These are phyloP conservation scores for Venturiaceae sp. DNA, from an alignment of 2,329 filamentous ascomycete species.

Conservation along the genomic window DNA sequence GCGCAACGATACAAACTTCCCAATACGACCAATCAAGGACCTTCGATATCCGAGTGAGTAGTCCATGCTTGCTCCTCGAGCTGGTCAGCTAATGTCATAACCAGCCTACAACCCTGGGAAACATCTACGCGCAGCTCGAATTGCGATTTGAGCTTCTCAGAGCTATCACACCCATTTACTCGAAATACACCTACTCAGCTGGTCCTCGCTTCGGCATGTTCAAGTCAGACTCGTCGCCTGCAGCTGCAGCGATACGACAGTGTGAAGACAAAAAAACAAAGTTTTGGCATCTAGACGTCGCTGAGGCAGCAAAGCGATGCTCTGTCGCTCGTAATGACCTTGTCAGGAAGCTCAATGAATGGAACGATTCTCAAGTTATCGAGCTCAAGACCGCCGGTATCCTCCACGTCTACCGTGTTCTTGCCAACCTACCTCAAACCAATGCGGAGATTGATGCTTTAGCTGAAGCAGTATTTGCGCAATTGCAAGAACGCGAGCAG, in stretches of 20 bases:
- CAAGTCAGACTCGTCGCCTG: slow-evolving; percentile 27
- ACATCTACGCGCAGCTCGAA: slow-evolving; percentile 52
- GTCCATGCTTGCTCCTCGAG: slow-evolving; percentile 14
- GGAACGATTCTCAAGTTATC: slow-evolving; percentile 40
- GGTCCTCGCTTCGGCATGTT: slow-evolving; percentile 16
- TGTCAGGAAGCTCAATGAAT: slow-evolving; percentile 44
- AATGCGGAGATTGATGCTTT: slow-evolving; percentile 34
- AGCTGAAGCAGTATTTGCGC: slow-evolving; percentile 36
- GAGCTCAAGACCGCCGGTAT: slow-evolving; percentile 44
- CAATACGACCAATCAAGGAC: slow-evolving; percentile 35
- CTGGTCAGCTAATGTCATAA: neutral
- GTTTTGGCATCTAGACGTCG: slow-evolving; percentile 40
- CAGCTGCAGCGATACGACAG: slow-evolving; percentile 34
- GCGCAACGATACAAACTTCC: slow-evolving; percentile 37
- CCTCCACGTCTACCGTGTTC: slow-evolving; percentile 43
- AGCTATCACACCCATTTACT: slow-evolving; percentile 48
- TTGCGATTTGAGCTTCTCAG: slow-evolving; percentile 47
- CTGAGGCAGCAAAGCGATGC: slow-evolving; percentile 21
- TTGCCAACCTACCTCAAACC: slow-evolving; percentile 35
- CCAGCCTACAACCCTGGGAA: slow-evolving; percentile 33
- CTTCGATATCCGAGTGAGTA: slow-evolving; percentile 41
- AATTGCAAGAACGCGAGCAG: slow-evolving; percentile 43
- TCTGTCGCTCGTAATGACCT: slow-evolving; percentile 36
- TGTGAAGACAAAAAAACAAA: slow-evolving; percentile 32
- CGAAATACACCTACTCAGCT: slow-evolving; percentile 41